Conservation (phyloP, 352 stramenopile genomes). For the Pythium volutum region DNA sequence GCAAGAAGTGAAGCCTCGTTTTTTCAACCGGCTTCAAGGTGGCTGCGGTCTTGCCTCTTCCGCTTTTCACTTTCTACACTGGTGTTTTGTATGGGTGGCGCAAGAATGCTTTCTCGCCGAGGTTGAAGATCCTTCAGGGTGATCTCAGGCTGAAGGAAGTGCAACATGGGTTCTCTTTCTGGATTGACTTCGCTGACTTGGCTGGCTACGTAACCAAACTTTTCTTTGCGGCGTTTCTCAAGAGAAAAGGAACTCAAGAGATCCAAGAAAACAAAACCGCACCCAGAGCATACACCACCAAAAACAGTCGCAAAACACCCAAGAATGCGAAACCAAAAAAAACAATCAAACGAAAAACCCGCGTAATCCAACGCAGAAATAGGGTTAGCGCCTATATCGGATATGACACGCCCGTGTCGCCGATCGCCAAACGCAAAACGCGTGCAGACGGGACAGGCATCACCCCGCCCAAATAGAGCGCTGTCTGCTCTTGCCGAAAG, state of each 20-base stretch:
- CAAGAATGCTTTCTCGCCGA: not conserved
- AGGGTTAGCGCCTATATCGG: not conserved
- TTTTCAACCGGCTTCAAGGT: slow-evolving; percentile 1
- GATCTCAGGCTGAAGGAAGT: not conserved
- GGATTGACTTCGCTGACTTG: not conserved
- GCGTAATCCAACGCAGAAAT: slow-evolving; percentile 10
- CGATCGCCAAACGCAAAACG: slow-evolving; percentile 1
- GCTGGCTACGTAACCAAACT: too few relatives aligned
- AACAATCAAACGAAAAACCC: slow-evolving; percentile 6
- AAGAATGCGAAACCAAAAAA: too few relatives aligned
- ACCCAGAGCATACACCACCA: not conserved
- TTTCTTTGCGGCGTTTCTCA: not conserved
- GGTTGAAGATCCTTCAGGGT: not conserved
- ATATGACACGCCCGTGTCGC: slow-evolving; percentile 15
- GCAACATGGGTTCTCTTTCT: not conserved
- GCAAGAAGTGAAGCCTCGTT: not conserved
- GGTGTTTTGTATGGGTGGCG: not conserved
- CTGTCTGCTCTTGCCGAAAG: slow-evolving; percentile 10
- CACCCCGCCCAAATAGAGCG: slow-evolving; percentile 10
- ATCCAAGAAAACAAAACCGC: not conserved
- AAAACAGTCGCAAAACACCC: not conserved
- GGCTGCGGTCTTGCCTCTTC: not conserved
- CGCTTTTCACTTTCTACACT: not conserved
- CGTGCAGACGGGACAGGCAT: slow-evolving; percentile 8
- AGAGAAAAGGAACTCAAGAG: not conserved